Base-by-base conservation (phyloP, 257 asterid species). In the Solanum lycopersicoides region DNA sequence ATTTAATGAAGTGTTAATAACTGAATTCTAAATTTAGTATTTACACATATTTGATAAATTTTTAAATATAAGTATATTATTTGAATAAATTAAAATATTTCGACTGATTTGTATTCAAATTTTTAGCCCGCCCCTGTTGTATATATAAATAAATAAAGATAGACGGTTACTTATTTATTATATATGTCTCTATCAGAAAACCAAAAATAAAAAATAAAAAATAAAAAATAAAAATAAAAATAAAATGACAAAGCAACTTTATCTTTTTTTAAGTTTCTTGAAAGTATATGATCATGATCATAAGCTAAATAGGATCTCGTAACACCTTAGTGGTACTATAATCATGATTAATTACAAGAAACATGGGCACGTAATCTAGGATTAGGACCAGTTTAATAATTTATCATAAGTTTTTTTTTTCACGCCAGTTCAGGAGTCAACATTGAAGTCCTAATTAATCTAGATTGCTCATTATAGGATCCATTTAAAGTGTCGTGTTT, bases 371-470 rank as follows among this genome's bases (percentile, higher is more conserved):
- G 68, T 47, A 47, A 80, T 47, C 11, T 28, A 80, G 18, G 68
- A 18, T 80, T 80, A 28, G 84, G 68, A 21, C 18, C 18, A 45
- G 18, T 80, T 45, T 47, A 47, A 80, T 80, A 35, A 72, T 71
- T 71, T 44, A 44, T 7, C 37, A 45, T 14, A 47, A 45, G 12
- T 45, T 44, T 1, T 12, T 13, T 12, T 45, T 45, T 2, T 0
- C 2, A 0, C 6, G 0, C 3, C 1, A 0, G 9, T 50, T 42
- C 21, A 15, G 0, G 60, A 15, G 8, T 50, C 3, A 0, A 0
- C 0, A 50, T 50, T 3, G 8, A 3, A 53, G 63, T 0, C 0
- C 10, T 1, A 0, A 53, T 53, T 16, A 6, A 53, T 53, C 0
- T 16, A 9, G 23, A 53, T 16, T 0, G 23, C 3, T 2, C 9